A percentile compares a stretch with the other conserved stretches of the same genome.
These are phyloP conservation scores for Zostera marina DNA, from an alignment of 116 monocot species.

Conservation along the genomic window DNA sequence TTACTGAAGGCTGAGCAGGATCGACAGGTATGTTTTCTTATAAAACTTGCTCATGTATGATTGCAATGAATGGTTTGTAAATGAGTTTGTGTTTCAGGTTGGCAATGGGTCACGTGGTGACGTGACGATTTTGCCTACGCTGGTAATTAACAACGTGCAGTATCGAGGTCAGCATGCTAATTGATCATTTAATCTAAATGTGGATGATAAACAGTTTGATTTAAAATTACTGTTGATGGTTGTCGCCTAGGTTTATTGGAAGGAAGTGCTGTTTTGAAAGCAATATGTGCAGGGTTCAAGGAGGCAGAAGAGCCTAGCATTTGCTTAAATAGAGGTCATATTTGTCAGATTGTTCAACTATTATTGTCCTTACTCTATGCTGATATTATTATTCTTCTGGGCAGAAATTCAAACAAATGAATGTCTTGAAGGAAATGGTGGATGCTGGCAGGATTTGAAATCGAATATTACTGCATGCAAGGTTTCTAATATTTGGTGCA, in stretches of 20 bases:
- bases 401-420: conserved; percentile 74
- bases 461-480: conserved; percentile 69
- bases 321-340: conserved; percentile 57
- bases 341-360: background rate
- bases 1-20: conserved; percentile 65
- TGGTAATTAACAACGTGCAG: conserved; percentile 69
- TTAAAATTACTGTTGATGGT: background rate
- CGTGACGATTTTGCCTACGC: conserved; percentile 75
- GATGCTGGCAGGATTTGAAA: conserved; percentile 51
- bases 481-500: conserved; percentile 18
- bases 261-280: conserved; percentile 58
- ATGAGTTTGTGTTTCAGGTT: conserved; percentile 19
- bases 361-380: conserved; percentile 1
- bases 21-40: conserved; percentile 28
- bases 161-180: conserved; percentile 37
- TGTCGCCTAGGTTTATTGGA: conserved; percentile 44
- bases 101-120: conserved; percentile 56
- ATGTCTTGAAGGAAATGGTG: conserved; percentile 69
- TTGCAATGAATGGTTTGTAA: background rate
- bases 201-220: background rate
- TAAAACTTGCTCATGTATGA: background rate
- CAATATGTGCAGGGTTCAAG: conserved; percentile 80
- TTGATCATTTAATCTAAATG: background rate
- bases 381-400: background rate
- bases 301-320: conserved; percentile 63